Evolutionary conservation across 441 rosid genomes (phyloP), one percentile per base, ranked within the genome.

Genomic region (Mallotus repandus): DNA sequence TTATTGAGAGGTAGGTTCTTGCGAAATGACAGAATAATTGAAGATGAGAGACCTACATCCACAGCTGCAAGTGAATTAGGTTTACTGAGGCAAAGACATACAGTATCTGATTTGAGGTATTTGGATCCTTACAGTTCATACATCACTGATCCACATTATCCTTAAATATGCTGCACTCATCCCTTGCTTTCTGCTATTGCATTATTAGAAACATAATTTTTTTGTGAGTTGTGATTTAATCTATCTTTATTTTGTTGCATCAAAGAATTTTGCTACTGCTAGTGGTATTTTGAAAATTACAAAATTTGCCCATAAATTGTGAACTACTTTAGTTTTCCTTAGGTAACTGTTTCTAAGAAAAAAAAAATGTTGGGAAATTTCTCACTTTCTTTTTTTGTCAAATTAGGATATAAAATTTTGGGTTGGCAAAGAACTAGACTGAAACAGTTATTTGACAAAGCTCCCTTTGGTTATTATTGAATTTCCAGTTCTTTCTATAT

Each of bases 31-130:
- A 84, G 86, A 84, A 72, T 76, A 70, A 77, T 77, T 72, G 87
- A 82, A 78, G 84, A 77, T 77, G 86, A 82, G 75, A 87, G 90
- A 79, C 85, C 88, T 53, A 73, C 85, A 69, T 88, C 97, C 29
- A 76, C 80, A n/a, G 95, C 99, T n/a, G 98, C 92, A 73, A 83
- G 87, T 74, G 99, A 95, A 81, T 83, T 95, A 75, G 99, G 98
- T 41, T 86, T 92, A 72, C 75, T 92, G 84, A 89, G 97, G 86
- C 91, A 90, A 80, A 87, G 91, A 74, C 96, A 92, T 54, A 85
- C 99, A 32, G 99, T 92, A 58, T 87, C 99, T 77, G 94, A 88
- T 82, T 83, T 95, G 80, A 92, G 99, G 99, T 95, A 85, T 69
- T 69, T 78, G 66, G 21, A 79, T 63, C 59, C 43, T 29, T 5